Evolutionary conservation across 2,329 filamentous ascomycete genomes (phyloP).

Genomic region (Fonsecaea erecta): DNA sequence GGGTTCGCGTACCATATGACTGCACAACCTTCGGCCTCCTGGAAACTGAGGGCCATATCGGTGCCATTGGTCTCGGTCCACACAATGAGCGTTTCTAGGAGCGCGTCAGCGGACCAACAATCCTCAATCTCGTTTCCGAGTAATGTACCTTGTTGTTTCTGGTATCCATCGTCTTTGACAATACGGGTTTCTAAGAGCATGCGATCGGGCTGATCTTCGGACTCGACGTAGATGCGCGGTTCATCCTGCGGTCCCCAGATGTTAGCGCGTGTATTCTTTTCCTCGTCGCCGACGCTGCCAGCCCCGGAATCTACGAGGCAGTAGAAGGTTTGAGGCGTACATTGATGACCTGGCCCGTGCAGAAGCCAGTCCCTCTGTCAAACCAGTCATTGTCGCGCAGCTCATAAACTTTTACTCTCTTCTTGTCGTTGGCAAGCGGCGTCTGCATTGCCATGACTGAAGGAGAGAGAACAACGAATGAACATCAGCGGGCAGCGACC

Average conservation of each 20-base stretch:
- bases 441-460: slow-evolving; percentile 52
- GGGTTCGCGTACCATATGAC: slow-evolving; percentile 76
- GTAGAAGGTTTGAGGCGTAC: slow-evolving; percentile 57
- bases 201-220: slow-evolving; percentile 85
- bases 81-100: slow-evolving; percentile 88
- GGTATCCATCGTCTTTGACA: slow-evolving; percentile 91
- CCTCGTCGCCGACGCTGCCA: neutral
- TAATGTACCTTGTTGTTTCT: slow-evolving; percentile 89
- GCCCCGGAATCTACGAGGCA: neutral
- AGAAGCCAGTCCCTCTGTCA: slow-evolving; percentile 95
- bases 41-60: slow-evolving; percentile 98
- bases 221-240: slow-evolving; percentile 85
- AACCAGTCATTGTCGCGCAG: slow-evolving; percentile 99
- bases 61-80: slow-evolving; percentile 92
- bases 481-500: slow-evolving; percentile 32
- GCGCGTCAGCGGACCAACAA: slow-evolving; percentile 36
- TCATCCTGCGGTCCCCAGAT: slow-evolving; percentile 63
- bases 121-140: slow-evolving; percentile 10
- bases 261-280: slow-evolving; percentile 21
- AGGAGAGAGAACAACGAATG: slow-evolving; percentile 28
- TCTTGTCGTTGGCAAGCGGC: slow-evolving; percentile 56
- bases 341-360: slow-evolving; percentile 74
- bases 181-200: slow-evolving; percentile 88
- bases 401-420: slow-evolving; percentile 96
- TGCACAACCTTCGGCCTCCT: slow-evolving; percentile 92